phyloP scores from a whole-genome alignment of 2,329 filamentous ascomycete species.

The Penicillium crustosum region DNA sequence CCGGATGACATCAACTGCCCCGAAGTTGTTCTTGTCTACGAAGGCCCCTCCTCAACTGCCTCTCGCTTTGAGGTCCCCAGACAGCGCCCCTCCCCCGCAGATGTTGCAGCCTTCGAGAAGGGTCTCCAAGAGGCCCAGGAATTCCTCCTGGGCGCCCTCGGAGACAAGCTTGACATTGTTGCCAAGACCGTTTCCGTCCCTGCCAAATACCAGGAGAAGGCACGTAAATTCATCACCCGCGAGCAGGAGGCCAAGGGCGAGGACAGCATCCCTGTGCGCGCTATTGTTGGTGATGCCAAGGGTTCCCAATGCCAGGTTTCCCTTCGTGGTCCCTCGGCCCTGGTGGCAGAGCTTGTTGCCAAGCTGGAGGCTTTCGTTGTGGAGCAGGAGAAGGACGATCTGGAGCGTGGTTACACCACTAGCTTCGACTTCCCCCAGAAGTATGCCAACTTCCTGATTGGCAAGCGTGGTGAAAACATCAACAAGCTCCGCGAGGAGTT shows the following conservation, averaged over 20 bases:
- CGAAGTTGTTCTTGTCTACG: constrained; percentile 52
- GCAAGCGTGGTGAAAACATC: constrained; percentile 66
- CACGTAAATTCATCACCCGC: constrained; percentile 58
- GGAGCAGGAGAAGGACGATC: constrained; percentile 87
- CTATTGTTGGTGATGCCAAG: constrained; percentile 48
- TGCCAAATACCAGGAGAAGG: constrained; percentile 63
- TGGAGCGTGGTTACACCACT: constrained; percentile 83
- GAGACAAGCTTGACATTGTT: constrained; percentile 56
- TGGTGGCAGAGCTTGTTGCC: constrained; percentile 68
- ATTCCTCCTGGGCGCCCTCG: constrained; percentile 54
- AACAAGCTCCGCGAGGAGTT: constrained; percentile 68
- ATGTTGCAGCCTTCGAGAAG: constrained; percentile 57
- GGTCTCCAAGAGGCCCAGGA: constrained; percentile 60
- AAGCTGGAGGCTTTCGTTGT: constrained; percentile 79
- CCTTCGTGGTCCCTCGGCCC: constrained; percentile 72
- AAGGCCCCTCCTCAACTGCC: constrained; percentile 45
- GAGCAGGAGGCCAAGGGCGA: constrained; percentile 54
- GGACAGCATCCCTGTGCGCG: constrained; percentile 57
- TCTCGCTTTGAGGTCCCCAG: constrained; percentile 56
- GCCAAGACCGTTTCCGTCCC: constrained; percentile 56
- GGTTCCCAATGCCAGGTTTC: constrained; percentile 54
- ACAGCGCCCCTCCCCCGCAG: constrained; percentile 55
- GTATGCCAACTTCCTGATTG: constrained; percentile 81
- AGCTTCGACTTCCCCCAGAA: constrained; percentile 94
- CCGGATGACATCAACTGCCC: constrained; percentile 47